These are phyloP conservation scores for Penicillium daleae DNA, from an alignment of 495 filamentous ascomycete species.

Conservation along the genomic window DNA sequence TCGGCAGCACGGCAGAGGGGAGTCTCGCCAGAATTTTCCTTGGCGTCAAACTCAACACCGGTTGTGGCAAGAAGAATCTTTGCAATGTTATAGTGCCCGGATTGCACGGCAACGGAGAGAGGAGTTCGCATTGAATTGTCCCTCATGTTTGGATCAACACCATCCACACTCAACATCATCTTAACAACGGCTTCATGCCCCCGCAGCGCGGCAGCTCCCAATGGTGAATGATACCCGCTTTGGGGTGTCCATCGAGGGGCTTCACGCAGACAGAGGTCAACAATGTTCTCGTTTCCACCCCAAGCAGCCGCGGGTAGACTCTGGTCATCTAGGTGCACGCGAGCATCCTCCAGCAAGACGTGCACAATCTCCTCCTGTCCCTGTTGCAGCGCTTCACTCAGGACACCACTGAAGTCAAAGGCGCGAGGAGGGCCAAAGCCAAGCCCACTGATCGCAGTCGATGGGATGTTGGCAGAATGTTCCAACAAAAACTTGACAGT, in stretches of 20 bases:
- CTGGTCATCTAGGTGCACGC: not conserved
- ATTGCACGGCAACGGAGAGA: not conserved
- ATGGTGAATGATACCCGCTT: not conserved
- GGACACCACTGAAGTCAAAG: not conserved
- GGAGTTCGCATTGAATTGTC: not conserved
- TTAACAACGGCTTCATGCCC: slow-evolving; percentile 3
- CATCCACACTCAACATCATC: not conserved
- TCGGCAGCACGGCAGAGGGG: not conserved
- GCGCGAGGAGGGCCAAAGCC: not conserved
- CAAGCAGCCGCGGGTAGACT: not conserved
- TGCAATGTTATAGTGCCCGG: slow-evolving; percentile 4
- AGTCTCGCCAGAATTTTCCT: slow-evolving; percentile 1
- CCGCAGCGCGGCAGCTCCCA: not conserved
- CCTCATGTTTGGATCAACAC: slow-evolving; percentile 4
- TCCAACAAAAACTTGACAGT: not conserved
- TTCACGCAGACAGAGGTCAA: slow-evolving; percentile 2
- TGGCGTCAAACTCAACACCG: not conserved
- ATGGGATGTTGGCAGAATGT: not conserved
- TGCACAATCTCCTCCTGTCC: not conserved
- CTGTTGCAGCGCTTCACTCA: not conserved
- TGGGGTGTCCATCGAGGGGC: not conserved
- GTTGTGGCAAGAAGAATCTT: not conserved
- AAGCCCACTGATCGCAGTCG: not conserved
- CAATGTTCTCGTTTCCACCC: not conserved
- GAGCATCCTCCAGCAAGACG: not conserved